Percentiles rank a stretch among this genome's conserved stretches.
phyloP scores from a whole-genome alignment of 148 eudicot species.

The Chenopodium suecicum region DNA sequence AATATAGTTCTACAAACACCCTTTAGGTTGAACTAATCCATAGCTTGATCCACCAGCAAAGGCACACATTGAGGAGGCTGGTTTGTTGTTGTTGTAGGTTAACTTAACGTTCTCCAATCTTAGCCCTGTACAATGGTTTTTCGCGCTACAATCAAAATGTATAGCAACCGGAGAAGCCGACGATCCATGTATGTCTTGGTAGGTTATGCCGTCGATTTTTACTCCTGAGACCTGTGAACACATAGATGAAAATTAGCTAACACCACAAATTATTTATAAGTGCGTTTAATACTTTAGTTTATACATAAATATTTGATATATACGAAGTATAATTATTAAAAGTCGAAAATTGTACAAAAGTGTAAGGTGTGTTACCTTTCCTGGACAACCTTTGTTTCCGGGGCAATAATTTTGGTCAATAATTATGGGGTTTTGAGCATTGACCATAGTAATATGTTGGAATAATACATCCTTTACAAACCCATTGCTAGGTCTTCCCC shows the following conservation, averaged over 20 bases:
- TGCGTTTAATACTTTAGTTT: no score
- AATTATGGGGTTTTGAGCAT: conserved; percentile 40
- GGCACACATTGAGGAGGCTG: conserved; percentile 18
- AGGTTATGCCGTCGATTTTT: conserved; percentile 23
- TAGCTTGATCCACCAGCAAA: conserved; percentile 13
- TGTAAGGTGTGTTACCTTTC: background rate
- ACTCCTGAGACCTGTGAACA: conserved; percentile 26
- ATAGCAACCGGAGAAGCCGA: conserved; percentile 26
- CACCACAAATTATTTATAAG: no score
- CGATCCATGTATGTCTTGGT: conserved; percentile 38
- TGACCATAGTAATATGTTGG: conserved; percentile 36
- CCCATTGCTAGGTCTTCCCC: conserved; percentile 38
- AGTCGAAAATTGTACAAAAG: background rate
- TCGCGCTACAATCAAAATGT: conserved; percentile 17
- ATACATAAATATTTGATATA: no score
- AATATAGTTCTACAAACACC: conserved; percentile 2
- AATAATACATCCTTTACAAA: conserved; percentile 33
- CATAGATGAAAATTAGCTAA: background rate
- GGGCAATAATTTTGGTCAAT: conserved; percentile 55
- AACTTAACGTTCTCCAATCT: conserved; percentile 16
- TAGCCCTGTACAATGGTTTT: conserved; percentile 7
- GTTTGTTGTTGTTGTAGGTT: background rate
- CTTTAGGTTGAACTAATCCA: conserved; percentile 7
- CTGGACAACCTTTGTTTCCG: conserved; percentile 19
- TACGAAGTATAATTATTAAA: no score